Conservation (phyloP, 179 eudicot species). For the Spergularia azorica region DNA sequence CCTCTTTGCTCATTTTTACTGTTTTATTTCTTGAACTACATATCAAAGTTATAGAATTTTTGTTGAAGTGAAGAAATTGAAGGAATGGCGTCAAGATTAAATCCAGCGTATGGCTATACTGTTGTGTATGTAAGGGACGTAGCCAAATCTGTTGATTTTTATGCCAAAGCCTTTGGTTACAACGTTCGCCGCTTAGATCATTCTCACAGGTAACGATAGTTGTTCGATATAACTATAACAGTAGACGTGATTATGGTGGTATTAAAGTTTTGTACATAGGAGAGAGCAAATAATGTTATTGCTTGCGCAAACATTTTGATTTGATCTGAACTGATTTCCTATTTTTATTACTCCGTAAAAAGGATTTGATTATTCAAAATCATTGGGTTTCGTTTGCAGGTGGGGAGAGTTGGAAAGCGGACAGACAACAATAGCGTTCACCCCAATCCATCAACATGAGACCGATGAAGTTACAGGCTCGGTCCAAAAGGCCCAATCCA, state of each 20-base stretch:
- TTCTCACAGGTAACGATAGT: constrained; percentile 52
- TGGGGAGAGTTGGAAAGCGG: constrained; percentile 98
- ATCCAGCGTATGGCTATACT: constrained; percentile 73
- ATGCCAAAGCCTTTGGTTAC: constrained; percentile 78
- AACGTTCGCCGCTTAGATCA: constrained; percentile 72
- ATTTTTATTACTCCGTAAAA: too few relatives aligned
- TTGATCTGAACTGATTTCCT: too few relatives aligned
- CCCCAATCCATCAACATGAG: constrained; percentile 84
- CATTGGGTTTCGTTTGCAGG: constrained; percentile 29
- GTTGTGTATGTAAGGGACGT: constrained; percentile 86
- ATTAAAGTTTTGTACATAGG: too few relatives aligned
- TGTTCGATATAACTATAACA: too few relatives aligned
- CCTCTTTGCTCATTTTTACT: too few relatives aligned
- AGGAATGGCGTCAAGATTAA: constrained; percentile 51
- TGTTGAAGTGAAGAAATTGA: background rate
- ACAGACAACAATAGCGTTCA: constrained; percentile 84
- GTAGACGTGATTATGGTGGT: too few relatives aligned
- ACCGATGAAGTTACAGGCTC: constrained; percentile 79
- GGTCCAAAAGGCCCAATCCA: constrained; percentile 43
- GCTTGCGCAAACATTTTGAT: too few relatives aligned
- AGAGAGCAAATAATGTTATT: too few relatives aligned
- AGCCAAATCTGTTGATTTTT: constrained; percentile 72
- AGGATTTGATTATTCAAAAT: too few relatives aligned
- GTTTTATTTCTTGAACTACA: too few relatives aligned
- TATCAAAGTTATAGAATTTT: too few relatives aligned